Percentiles rank a stretch among this genome's conserved stretches.
phyloP scores from a whole-genome alignment of 1,284 basidiomycete species.

The Lignosus rhinocerotis region DNA sequence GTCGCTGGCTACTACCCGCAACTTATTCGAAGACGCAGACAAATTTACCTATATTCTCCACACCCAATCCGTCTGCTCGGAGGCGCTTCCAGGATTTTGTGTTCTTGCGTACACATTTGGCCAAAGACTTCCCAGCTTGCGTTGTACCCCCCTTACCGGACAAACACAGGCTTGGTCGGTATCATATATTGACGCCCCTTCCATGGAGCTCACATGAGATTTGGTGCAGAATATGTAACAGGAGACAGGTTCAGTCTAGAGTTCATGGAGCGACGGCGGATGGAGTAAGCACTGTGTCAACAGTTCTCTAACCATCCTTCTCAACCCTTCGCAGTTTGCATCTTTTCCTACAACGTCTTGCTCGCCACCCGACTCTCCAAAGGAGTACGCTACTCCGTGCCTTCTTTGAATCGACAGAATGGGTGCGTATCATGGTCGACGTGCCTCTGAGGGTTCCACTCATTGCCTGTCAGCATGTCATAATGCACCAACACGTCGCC shows the following conservation, averaged over 20 bases:
- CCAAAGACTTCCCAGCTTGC: conserved; percentile 93
- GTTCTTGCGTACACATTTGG: conserved; percentile 88
- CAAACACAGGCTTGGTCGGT: conserved; percentile 91
- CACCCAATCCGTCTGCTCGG: conserved; percentile 70
- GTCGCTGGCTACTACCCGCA: not conserved
- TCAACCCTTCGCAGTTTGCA: conserved; percentile 64
- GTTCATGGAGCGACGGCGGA: conserved; percentile 90
- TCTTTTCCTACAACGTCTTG: conserved; percentile 88
- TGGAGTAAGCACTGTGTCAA: conserved; percentile 64
- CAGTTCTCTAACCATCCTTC: conserved; percentile 7
- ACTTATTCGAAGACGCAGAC: conserved; percentile 52
- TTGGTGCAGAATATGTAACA: conserved; percentile 84
- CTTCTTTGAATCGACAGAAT: conserved; percentile 97
- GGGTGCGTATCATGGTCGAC: conserved; percentile 58
- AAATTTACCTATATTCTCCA: conserved; percentile 78
- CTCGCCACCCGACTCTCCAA: conserved; percentile 94
- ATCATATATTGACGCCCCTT: not conserved
- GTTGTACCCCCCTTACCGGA: conserved; percentile 96
- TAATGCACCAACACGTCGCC: conserved; percentile 91
- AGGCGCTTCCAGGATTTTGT: conserved; percentile 97
- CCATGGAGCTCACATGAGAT: not conserved
- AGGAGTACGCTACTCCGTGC: conserved; percentile 86
- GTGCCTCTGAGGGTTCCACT: conserved; percentile 5
- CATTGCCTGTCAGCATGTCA: conserved; percentile 70
- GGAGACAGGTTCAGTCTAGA: conserved; percentile 96